These are phyloP conservation scores for Nicotiana benthamiana DNA, from an alignment of 257 asterid genomes.

Conservation along the genomic window DNA sequence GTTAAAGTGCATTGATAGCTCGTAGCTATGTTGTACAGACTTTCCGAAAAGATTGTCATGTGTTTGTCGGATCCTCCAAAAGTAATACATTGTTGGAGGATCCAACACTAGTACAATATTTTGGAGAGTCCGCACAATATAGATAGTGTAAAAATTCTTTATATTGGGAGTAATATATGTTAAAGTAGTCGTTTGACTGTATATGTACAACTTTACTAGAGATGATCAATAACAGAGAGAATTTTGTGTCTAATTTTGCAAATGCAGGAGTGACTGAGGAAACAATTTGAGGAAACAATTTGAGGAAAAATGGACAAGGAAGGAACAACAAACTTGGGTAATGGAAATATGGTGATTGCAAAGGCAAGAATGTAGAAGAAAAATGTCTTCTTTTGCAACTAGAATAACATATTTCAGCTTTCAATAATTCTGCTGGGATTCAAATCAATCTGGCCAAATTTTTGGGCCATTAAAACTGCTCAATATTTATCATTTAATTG, in stretches of 20 bases:
- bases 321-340: slow-evolving; percentile 44
- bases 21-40: too few species aligned
- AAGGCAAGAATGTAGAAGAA: slow-evolving; percentile 62
- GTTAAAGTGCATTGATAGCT: neutral
- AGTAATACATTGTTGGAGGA: too few species aligned
- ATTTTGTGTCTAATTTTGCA: neutral
- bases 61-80: too few species aligned
- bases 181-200: neutral
- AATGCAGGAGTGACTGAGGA: slow-evolving; percentile 85
- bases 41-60: too few species aligned
- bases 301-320: slow-evolving; percentile 75
- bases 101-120: too few species aligned
- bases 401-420: slow-evolving; percentile 17
- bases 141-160: too few species aligned
- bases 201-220: neutral
- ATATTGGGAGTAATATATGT: neutral
- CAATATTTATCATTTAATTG: neutral
- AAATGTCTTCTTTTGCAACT: neutral
- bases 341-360: slow-evolving; percentile 61
- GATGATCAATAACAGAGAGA: neutral
- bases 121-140: too few species aligned
- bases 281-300: slow-evolving; percentile 81
- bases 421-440: slow-evolving; percentile 29
- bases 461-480: slow-evolving; percentile 20
- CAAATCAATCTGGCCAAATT: slow-evolving; percentile 16